These are phyloP conservation scores for Ilyonectria sp. DNA, from an alignment of 2,329 filamentous ascomycete genomes.

Conservation along the genomic window DNA sequence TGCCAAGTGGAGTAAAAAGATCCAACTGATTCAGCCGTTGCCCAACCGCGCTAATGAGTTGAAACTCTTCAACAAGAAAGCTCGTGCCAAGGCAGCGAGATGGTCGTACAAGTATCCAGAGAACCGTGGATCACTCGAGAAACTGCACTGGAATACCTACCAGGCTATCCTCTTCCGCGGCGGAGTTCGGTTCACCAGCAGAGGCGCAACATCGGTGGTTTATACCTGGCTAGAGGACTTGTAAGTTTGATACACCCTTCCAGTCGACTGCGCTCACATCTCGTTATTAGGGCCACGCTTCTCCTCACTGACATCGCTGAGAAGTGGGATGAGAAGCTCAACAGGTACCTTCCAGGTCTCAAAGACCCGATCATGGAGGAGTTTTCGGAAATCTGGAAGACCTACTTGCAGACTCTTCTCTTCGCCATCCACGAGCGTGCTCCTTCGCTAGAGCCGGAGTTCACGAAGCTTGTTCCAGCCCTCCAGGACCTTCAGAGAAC, in stretches of 20 bases:
- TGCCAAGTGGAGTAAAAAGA: background rate
- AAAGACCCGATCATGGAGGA: conserved; percentile 10
- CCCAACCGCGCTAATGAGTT: background rate
- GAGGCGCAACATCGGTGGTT: background rate
- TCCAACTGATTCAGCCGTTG: conserved; percentile 18
- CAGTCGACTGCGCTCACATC: background rate
- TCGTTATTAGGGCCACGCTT: background rate
- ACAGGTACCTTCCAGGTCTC: conserved; percentile 6
- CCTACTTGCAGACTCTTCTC: conserved; percentile 20
- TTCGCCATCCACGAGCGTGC: background rate
- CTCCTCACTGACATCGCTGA: background rate
- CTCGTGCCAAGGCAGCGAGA: background rate
- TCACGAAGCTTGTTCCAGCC: background rate
- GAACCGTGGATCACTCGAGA: accelerated
- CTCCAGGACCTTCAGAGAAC: background rate
- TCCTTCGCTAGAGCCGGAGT: background rate
- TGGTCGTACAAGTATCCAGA: conserved; percentile 17
- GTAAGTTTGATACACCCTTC: conserved; percentile 10
- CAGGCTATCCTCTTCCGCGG: conserved; percentile 15
- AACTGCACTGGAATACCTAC: conserved; percentile 12
- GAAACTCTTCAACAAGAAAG: background rate
- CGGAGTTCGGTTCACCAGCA: background rate
- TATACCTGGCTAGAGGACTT: conserved; percentile 30
- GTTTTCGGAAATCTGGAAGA: background rate
- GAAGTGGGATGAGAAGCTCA: conserved; percentile 21